Evolutionary conservation across 139 green algal genomes (phyloP).

Genomic region (Pleodorina starrii): DNA sequence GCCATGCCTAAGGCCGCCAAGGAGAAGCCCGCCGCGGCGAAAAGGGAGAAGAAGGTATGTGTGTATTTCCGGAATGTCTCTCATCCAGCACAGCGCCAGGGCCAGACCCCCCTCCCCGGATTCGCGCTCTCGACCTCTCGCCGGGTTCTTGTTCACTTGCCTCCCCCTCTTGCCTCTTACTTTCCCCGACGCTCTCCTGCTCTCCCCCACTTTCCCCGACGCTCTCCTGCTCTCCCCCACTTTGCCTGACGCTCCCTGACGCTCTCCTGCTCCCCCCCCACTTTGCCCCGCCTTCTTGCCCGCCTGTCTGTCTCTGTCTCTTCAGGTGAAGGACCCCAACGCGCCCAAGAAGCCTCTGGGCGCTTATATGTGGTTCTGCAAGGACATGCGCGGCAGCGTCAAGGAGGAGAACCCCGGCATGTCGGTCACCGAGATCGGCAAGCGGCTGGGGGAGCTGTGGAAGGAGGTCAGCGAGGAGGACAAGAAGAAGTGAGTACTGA

Average conservation of each 20-base stretch:
- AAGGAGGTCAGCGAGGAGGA: slow-evolving; percentile 62
- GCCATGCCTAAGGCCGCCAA: slow-evolving; percentile 44
- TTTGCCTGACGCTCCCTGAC: no score
- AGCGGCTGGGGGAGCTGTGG: slow-evolving; percentile 69
- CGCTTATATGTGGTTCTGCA: slow-evolving; percentile 83
- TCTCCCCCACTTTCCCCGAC: no score
- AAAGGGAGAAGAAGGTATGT: slow-evolving; percentile 44
- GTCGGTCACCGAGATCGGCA: slow-evolving; percentile 59
- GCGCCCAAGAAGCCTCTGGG: slow-evolving; percentile 73
- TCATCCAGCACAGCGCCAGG: no score
- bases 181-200: no score
- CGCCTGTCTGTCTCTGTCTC: not conserved
- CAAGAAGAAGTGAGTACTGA: slow-evolving; percentile 55
- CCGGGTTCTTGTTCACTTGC: no score
- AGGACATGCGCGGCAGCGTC: slow-evolving; percentile 64
- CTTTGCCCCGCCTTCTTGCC: not conserved
- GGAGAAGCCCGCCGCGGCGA: slow-evolving; percentile 21
- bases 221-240: no score
- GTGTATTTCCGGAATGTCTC: no score
- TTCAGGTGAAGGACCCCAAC: slow-evolving; percentile 72
- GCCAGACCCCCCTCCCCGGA: no score
- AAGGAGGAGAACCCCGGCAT: slow-evolving; percentile 44
- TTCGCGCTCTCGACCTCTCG: no score
- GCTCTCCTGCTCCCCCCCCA: no score
- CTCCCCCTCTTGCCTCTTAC: no score